Conservation (phyloP, 306 rosid genomes). For the Dicorynia guianensis region DNA sequence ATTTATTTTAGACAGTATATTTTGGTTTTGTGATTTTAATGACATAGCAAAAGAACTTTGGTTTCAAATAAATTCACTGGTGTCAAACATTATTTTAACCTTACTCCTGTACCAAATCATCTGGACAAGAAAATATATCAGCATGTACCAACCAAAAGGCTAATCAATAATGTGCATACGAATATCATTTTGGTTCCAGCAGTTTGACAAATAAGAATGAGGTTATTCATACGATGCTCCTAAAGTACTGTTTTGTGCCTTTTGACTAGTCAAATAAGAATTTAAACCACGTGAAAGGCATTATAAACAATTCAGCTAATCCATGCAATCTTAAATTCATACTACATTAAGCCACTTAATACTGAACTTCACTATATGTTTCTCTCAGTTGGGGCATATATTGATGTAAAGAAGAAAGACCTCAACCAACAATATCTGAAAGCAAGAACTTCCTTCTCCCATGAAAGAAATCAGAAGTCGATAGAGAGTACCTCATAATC, state of each 20-base stretch:
- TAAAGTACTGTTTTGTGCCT: background rate
- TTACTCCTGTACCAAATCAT: background rate
- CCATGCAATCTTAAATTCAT: constrained; percentile 1
- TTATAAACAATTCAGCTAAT: constrained; percentile 7
- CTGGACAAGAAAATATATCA: background rate
- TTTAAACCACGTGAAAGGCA: constrained; percentile 8
- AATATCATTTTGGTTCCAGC: background rate
- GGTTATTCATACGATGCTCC: background rate
- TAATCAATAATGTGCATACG: background rate
- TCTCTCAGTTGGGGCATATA: background rate
- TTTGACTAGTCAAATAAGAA: background rate
- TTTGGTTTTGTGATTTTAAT: background rate
- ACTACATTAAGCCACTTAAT: background rate
- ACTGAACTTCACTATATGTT: background rate
- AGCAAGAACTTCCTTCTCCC: constrained; percentile 1
- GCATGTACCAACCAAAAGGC: background rate
- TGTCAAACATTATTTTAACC: background rate
- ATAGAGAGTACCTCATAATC: constrained; percentile 82
- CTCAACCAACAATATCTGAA: background rate
- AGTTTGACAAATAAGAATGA: background rate
- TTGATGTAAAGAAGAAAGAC: background rate
- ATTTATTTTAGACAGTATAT: background rate
- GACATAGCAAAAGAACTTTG: background rate
- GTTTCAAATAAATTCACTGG: background rate
- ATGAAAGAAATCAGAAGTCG: constrained; percentile 27